Conservation (phyloP, 306 rosid genomes). For the Parietaria judaica region DNA sequence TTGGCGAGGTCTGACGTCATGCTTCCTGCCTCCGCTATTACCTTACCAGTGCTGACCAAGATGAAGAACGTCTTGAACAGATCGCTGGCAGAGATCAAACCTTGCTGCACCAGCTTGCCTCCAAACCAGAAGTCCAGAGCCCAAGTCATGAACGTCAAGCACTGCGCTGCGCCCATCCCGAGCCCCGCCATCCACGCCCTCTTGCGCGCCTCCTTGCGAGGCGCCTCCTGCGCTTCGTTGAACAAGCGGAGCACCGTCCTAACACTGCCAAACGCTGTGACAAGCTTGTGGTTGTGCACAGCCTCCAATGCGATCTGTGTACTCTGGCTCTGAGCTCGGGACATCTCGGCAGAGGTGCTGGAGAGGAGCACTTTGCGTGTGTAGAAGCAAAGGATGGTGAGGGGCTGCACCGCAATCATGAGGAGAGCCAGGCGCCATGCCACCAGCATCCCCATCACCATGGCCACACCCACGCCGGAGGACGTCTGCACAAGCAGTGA, state of each 20-base stretch:
- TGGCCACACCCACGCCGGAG: conserved; percentile 80
- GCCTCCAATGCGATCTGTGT: conserved; percentile 92
- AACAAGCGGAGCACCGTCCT: conserved; percentile 52
- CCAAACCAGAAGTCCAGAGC: conserved; percentile 97
- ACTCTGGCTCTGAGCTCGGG: conserved; percentile 75
- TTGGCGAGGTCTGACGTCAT: conserved; percentile 95
- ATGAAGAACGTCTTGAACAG: conserved; percentile 91
- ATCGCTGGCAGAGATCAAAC: conserved; percentile 78
- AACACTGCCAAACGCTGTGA: conserved; percentile 64
- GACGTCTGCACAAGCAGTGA: conserved; percentile 71
- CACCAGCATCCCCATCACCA: conserved; percentile 73
- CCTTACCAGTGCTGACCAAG: conserved; percentile 86
- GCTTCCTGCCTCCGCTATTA: conserved; percentile 97
- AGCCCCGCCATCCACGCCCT: conserved; percentile 87
- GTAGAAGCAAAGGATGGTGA: conserved; percentile 74
- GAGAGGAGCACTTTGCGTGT: conserved; percentile 79
- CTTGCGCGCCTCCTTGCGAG: conserved; percentile 74
- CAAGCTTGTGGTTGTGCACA: conserved; percentile 79
- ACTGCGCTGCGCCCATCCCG: conserved; percentile 96
- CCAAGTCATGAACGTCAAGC: conserved; percentile 93
- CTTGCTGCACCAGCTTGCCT: conserved; percentile 58
- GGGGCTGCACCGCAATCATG: conserved; percentile 86
- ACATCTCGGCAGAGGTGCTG: conserved; percentile 52
- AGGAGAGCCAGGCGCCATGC: conserved; percentile 95
- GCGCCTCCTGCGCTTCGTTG: conserved; percentile 77